Base-by-base conservation (phyloP, 2,329 filamentous ascomycete species). In the Lizonia empirigonia region DNA sequence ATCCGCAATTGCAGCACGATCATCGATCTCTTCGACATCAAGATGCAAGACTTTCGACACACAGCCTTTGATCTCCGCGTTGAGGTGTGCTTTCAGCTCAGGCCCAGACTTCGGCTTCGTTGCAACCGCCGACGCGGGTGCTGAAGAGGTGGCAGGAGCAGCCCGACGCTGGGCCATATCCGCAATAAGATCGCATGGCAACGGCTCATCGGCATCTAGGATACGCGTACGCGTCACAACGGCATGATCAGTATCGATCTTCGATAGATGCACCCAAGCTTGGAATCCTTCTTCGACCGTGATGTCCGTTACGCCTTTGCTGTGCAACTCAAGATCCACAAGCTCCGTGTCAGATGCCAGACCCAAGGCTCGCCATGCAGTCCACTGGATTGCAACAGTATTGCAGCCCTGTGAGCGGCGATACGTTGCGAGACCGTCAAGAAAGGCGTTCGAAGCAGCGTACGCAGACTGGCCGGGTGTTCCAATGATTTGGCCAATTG, bases 281-380 rank as follows among this genome's bases (percentile, higher is more conserved):
- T 60, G 63, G 59, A 78, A 78, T 0, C 64, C 77, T 44, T 78
- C 77, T 1, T 76, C 67, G 8, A 60, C 53, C 0, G 68, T 74
- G 36, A 80, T 68, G 37, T 74, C 73, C 1, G 74, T 77, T 40
- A 80, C 74, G 4, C 76, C 77, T 52, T 74, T 76, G 46, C 58
- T 67, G 15, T 70, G 60, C 5, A 79, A 59, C 55, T 79, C 77
- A 0, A 70, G 66, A n/a, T 64, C 63, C 16, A 79, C 59, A 53
- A 76, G 75, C 10, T 74, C 73, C 0, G 71, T 68, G 36, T 62
- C 59, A 7, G 64, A 64, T 0, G 68, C 73, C 64, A 79, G 68
- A 2, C 77, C 76, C 22, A 77, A 50, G 0, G 70, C 72, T 0
- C 68, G 65, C 77, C 77, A 79, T 1, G 62, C 64, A 2, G 75